Percentiles rank a stretch among this genome's conserved stretches.
Conservation (phyloP, 306 rosid genomes). For the Gynostemma pentaphyllum region DNA sequence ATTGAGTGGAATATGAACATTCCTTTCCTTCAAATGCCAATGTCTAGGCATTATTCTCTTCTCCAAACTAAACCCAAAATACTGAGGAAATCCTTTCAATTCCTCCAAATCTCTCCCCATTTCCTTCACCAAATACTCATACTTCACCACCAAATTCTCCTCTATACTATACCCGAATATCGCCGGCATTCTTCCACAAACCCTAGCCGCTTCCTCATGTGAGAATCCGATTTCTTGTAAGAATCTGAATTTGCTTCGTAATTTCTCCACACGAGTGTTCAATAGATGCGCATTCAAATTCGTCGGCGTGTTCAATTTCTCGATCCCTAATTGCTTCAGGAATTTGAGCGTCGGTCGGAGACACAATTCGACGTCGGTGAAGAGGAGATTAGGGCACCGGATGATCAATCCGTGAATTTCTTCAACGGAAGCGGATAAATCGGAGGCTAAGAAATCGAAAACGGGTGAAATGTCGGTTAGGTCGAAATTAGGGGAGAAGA, state of each 20-base stretch:
- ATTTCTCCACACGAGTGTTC: slow-evolving; percentile 58
- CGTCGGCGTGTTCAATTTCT: slow-evolving; percentile 26
- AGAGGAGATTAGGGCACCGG: slow-evolving; percentile 59
- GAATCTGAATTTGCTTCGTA: slow-evolving; percentile 34
- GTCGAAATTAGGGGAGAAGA: slow-evolving; percentile 37
- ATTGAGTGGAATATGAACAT: slow-evolving; percentile 44
- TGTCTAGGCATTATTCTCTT: slow-evolving; percentile 55
- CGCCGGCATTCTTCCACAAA: slow-evolving; percentile 51
- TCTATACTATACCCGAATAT: slow-evolving; percentile 62
- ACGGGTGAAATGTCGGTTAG: slow-evolving; percentile 40
- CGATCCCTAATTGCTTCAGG: slow-evolving; percentile 37
- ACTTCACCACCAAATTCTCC: slow-evolving; percentile 52
- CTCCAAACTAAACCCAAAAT: slow-evolving; percentile 68
- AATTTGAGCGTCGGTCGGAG: slow-evolving; percentile 57
- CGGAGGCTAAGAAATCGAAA: slow-evolving; percentile 38
- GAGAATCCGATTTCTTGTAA: slow-evolving; percentile 37
- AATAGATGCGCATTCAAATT: slow-evolving; percentile 51
- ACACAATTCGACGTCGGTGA: slow-evolving; percentile 48
- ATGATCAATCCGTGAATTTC: slow-evolving; percentile 38
- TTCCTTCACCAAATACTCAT: slow-evolving; percentile 40
- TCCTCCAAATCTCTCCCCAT: slow-evolving; percentile 66
- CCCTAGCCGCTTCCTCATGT: slow-evolving; percentile 34
- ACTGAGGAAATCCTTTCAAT: slow-evolving; percentile 58
- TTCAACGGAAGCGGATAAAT: slow-evolving; percentile 28
- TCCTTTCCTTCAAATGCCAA: slow-evolving; percentile 53